Conservation (phyloP, 179 eudicot genomes). For the Silene vulgaris region DNA sequence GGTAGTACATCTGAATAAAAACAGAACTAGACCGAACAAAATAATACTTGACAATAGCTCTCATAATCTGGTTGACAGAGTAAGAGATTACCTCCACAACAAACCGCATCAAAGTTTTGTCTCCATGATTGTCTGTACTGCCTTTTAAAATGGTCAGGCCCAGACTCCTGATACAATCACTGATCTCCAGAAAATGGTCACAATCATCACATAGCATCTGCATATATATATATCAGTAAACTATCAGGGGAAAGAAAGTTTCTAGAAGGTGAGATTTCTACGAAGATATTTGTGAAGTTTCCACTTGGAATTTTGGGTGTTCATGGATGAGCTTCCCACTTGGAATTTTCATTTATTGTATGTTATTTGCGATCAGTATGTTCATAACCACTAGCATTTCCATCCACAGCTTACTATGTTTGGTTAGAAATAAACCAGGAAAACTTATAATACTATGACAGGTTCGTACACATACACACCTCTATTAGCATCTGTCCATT, state of each 20-base stretch:
- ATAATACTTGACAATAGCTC: neutral
- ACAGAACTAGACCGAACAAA: neutral
- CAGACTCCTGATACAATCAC: conserved; percentile 65
- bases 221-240: conserved; percentile 11
- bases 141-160: conserved; percentile 80
- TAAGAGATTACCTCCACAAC: conserved; percentile 67
- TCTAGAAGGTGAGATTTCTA: neutral
- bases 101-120: conserved; percentile 70
- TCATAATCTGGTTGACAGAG: neutral
- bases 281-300: no score
- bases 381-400: no score
- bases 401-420: no score
- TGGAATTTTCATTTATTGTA: neutral
- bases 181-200: conserved; percentile 63
- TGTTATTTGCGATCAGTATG: no score
- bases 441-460: neutral
- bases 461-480: conserved; percentile 35
- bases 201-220: conserved; percentile 75
- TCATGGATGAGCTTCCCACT: neutral
- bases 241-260: neutral
- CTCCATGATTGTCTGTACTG: conserved; percentile 53
- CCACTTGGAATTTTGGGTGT: neutral
- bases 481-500: conserved; percentile 74
- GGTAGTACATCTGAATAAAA: neutral
- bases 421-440: neutral